Evolutionary conservation across 495 filamentous ascomycete genomes (phyloP).

Genomic region (Rostrohypoxylon terebratum): DNA sequence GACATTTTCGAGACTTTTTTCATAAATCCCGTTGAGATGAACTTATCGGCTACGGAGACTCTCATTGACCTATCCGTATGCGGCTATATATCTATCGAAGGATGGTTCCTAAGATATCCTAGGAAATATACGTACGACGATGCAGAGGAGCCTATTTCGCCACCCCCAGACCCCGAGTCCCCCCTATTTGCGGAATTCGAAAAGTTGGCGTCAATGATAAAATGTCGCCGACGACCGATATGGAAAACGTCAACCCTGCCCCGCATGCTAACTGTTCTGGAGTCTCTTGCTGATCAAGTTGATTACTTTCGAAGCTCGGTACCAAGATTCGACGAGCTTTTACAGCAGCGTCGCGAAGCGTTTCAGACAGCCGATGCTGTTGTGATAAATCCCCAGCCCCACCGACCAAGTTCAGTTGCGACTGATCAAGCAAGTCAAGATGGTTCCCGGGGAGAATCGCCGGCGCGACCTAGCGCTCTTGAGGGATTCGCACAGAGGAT

Average conservation of each 20-base stretch:
- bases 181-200: conserved; percentile 54
- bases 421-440: conserved; percentile 50
- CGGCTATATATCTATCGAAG: conserved; percentile 82
- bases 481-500: conserved; percentile 69
- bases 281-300: conserved; percentile 72
- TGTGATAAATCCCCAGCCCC: conserved; percentile 43
- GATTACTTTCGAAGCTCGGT: conserved; percentile 73
- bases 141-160: conserved; percentile 46
- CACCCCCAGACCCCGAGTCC: conserved; percentile 51
- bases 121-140: conserved; percentile 66
- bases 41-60: conserved; percentile 84
- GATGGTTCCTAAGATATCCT: conserved; percentile 87
- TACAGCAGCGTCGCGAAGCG: conserved; percentile 76
- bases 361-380: conserved; percentile 68
- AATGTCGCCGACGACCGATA: conserved; percentile 62
- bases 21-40: conserved; percentile 88
- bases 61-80: conserved; percentile 86
- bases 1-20: conserved; percentile 82
- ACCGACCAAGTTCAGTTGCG: conserved; percentile 37
- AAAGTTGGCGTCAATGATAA: conserved; percentile 58
- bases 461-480: conserved; percentile 60
- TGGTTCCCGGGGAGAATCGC: conserved; percentile 54
- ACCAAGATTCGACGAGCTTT: conserved; percentile 78
- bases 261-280: conserved; percentile 62
- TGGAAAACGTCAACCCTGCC: conserved; percentile 61